Evolutionary conservation across 176 grass and related monocot species (phyloP), one percentile per base, ranked within the genome.

Genomic region (Pharus latifolius): DNA sequence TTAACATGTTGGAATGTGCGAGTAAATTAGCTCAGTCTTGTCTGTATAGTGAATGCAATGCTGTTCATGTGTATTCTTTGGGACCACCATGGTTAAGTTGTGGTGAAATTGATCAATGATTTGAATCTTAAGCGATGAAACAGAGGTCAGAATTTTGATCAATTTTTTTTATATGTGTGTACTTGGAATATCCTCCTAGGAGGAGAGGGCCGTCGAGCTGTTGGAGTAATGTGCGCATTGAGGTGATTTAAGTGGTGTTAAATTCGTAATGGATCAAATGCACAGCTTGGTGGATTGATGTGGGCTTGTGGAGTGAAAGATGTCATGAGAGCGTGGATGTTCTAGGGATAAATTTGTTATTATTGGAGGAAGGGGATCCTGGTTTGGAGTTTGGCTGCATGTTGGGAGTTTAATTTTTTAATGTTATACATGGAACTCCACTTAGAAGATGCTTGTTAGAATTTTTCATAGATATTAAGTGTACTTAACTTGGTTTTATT

Each of bases 41-140:
- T 53, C 34, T 53, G 60, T 65, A 27, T 27, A 16, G 63, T 13
- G 37, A 16, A 47, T 27, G 34, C 13, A 16, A 47, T 53, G 15
- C 3, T 43, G 69, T 68, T 32, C 49, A 34, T 31, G 26, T 23
- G 42, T 14, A 2, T 3, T 52, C 23, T 31, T 10, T 37, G 34
- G 60, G 77, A 72, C 72, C 72, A 44, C 28, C 22, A 13, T 73
- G 40, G 35, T 76, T 22, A 35, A 57, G 58, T 62, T 2, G 2
- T 48, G 22, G 8, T 22, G 41, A 38, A 45, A 83, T 43, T 33
- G 46, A 29, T 54, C 24, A 22, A 25, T 2, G 58, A 62, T 15
- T 55, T 69, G 10, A 2, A 62, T 63, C 29, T 31, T 66, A 84
- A 43, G 31, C 33, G 19, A 8, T 66, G 50, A 14, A 64, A 65